Percentiles rank a stretch among this genome's conserved stretches.
These are phyloP conservation scores for Piromyces sp. DNA, from an alignment of 192 early-diverging fungal genomes.

Conservation along the genomic window DNA sequence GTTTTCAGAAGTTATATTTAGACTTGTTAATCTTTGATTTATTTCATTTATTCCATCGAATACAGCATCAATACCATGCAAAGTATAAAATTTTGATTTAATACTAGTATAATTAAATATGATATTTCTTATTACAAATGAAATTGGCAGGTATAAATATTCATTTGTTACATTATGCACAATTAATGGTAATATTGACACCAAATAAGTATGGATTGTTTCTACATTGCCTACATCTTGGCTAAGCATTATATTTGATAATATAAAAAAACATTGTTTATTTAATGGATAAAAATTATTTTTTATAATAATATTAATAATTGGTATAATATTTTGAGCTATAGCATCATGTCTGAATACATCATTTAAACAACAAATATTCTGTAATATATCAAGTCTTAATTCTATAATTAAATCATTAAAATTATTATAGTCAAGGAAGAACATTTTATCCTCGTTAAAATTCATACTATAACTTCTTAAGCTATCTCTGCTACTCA, in stretches of 20 bases:
- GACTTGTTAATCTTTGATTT: background rate
- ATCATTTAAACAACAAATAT: background rate
- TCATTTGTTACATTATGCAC: background rate
- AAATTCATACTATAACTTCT: background rate
- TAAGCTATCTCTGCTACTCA: background rate
- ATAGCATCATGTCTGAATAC: background rate
- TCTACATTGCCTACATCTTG: background rate
- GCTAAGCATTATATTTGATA: background rate
- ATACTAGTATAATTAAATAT: background rate
- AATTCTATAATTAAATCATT: background rate
- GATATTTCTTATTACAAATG: background rate
- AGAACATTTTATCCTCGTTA: background rate
- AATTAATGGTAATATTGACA: background rate
- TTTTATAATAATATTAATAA: background rate
- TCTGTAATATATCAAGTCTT: background rate
- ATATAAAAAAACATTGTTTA: background rate
- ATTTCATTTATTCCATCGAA: background rate
- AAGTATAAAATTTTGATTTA: background rate
- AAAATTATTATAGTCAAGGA: background rate
- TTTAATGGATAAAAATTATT: background rate
- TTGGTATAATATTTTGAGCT: background rate
- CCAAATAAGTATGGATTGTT: background rate
- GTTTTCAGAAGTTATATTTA: background rate
- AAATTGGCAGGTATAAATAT: background rate
- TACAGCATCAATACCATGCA: background rate